These are phyloP conservation scores for Kodamaea fukazawae DNA, from an alignment of 805 yeast genomes.

Conservation along the genomic window DNA sequence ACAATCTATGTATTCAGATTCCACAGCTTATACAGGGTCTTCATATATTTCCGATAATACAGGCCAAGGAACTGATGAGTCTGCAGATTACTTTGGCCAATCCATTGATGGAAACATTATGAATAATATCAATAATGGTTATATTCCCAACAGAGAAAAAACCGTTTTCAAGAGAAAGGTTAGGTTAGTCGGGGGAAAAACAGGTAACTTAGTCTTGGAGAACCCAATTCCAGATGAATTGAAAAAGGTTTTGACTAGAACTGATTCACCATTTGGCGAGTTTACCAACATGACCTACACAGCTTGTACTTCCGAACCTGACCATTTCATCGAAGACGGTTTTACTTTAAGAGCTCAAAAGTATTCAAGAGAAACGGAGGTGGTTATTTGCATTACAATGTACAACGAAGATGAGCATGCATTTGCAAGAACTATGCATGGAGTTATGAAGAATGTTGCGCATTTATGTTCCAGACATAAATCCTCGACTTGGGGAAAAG, in stretches of 20 bases:
- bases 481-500: slow-evolving; percentile 91
- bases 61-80: slow-evolving; percentile 16
- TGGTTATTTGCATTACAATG: slow-evolving; percentile 93
- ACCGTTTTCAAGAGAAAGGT: slow-evolving; percentile 71
- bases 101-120: slow-evolving; percentile 48
- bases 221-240: slow-evolving; percentile 93
- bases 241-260: slow-evolving; percentile 76
- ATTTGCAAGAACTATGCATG: slow-evolving; percentile 90
- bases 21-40: slow-evolving; percentile 34
- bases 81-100: slow-evolving; percentile 41
- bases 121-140: slow-evolving; percentile 40
- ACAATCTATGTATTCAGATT: slow-evolving; percentile 34
- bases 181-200: slow-evolving; percentile 54
- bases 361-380: slow-evolving; percentile 85
- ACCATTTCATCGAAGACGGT: slow-evolving; percentile 74
- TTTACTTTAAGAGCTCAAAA: slow-evolving; percentile 85
- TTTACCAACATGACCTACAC: slow-evolving; percentile 95
- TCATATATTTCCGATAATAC: slow-evolving; percentile 20
- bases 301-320: slow-evolving; percentile 93
- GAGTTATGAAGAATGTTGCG: slow-evolving; percentile 89
- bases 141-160: slow-evolving; percentile 62
- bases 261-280: slow-evolving; percentile 78
- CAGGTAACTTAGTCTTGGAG: slow-evolving; percentile 84
- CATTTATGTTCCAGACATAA: slow-evolving; percentile 78
- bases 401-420: slow-evolving; percentile 92